Evolutionary conservation across 345 rosid genomes (phyloP), one percentile per base, ranked within the genome.

Genomic region (Salix dunnii): DNA sequence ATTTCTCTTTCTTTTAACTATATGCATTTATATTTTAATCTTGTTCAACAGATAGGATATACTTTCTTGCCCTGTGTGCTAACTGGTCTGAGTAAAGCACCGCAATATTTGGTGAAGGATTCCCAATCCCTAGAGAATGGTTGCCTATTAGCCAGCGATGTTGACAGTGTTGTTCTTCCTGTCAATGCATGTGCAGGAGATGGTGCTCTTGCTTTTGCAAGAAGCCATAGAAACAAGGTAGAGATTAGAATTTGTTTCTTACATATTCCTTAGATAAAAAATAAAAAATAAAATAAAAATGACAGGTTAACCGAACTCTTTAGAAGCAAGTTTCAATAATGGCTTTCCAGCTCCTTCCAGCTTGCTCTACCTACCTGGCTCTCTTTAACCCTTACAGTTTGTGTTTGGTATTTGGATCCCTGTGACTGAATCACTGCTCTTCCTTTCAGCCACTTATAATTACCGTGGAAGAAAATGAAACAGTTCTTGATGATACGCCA

Each of bases 61-160:
- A 87, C 94, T 36, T 88, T 88, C 82, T 79, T 88, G 79, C 90
- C 91, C 66, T 88, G 91, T 73, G 90, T 88, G 51, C 90, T 90
- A 76, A 88, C 88, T 43, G 91, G 94, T 48, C 82, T 88, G 43
- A 88, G 91, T 67, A 79, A 78, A 46, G 91, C 90, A 66, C 91
- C 89, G n/a, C 87, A 82, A 30, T 88, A 85, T 82, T 42, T 76
- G 76, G 83, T 80, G 28, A 81, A 79, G 70, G 73, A 71, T 71
- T 76, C 75, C 20, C 82, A 81, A 67, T 80, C 77, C 70, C 71
- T 40, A 51, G 83, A 68, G 68, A 77, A 78, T 27, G 81, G 80
- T 71, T 86, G 88, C 81, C 58, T 90, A 61, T 77, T 78, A 27
- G 83, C 80, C 27, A 73, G 83, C 76, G 88, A 88, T 76, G 89